These are phyloP conservation scores for Syncephalastrum monosporum DNA, from an alignment of 371 early-diverging fungal species.

Conservation along the genomic window DNA sequence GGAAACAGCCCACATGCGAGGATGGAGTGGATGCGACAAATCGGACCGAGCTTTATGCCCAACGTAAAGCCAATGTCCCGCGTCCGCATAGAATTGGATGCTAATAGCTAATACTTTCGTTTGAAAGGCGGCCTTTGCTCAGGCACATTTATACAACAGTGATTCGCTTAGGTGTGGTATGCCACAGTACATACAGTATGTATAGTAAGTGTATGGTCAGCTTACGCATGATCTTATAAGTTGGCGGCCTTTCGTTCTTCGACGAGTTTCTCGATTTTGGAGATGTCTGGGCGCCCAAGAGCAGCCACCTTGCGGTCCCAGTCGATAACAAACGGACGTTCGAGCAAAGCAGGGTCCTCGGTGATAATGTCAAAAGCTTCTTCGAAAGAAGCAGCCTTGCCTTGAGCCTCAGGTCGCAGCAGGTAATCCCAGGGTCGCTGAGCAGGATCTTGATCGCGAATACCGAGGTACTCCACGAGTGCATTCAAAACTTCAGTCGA, in stretches of 20 bases:
- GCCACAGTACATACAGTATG: no score
- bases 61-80: no score
- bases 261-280: slow-evolving; percentile 28
- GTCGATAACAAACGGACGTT: slow-evolving; percentile 44
- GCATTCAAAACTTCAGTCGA: slow-evolving; percentile 22
- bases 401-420: slow-evolving; percentile 35
- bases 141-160: no score
- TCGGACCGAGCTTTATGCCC: no score
- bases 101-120: no score
- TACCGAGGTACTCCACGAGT: slow-evolving; percentile 32
- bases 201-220: no score
- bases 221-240: no score
- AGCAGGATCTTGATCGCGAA: slow-evolving; percentile 13
- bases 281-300: slow-evolving; percentile 45
- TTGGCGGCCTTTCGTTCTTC: slow-evolving; percentile 1
- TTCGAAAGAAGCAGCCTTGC: slow-evolving; percentile 20
- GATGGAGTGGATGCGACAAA: no score
- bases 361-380: slow-evolving; percentile 35
- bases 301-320: slow-evolving; percentile 40
- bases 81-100: no score
- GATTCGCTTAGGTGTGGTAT: no score
- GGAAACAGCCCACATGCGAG: no score
- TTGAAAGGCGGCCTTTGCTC: no score
- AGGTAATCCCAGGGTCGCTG: slow-evolving; percentile 21
- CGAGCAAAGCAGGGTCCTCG: slow-evolving; percentile 35